Conservation (phyloP, 2,329 filamentous ascomycete genomes). For the Aulographum hederae region DNA sequence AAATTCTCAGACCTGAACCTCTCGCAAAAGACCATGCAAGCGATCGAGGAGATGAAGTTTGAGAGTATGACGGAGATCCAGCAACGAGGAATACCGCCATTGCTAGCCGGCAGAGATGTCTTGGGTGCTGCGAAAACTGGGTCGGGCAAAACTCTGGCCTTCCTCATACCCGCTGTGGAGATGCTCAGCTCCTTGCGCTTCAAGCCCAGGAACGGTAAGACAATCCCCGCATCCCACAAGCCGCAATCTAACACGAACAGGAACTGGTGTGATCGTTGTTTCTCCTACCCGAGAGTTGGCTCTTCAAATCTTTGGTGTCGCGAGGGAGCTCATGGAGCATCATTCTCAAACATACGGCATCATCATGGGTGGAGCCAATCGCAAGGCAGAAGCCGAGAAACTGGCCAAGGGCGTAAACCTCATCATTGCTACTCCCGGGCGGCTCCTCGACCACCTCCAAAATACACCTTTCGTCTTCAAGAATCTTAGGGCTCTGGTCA, state of each 20-base stretch:
- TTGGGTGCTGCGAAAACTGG: constrained; percentile 92
- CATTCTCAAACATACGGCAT: constrained; percentile 95
- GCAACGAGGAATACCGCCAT: constrained; percentile 65
- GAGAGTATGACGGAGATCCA: constrained; percentile 94
- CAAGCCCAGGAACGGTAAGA: constrained; percentile 68
- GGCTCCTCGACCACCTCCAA: constrained; percentile 82
- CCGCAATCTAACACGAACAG: constrained; percentile 9
- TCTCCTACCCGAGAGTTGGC: constrained; percentile 88
- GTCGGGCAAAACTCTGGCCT: constrained; percentile 87
- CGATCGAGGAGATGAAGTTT: constrained; percentile 83
- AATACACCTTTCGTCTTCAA: constrained; percentile 88
- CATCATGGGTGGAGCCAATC: constrained; percentile 87
- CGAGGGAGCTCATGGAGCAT: constrained; percentile 76
- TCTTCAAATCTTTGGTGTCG: constrained; percentile 90
- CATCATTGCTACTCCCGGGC: constrained; percentile 80
- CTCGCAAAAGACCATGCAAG: constrained; percentile 74
- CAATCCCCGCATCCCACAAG: neutral
- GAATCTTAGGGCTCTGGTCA: constrained; percentile 80
- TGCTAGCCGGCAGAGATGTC: constrained; percentile 79
- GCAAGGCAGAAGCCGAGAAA: constrained; percentile 83
- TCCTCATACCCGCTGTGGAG: constrained; percentile 85
- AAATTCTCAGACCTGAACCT: constrained; percentile 70
- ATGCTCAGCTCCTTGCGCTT: constrained; percentile 81
- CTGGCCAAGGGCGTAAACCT: constrained; percentile 87
- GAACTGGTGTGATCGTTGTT: constrained; percentile 79